These are phyloP conservation scores for Leucogyrophana mollusca DNA, from an alignment of 768 basidiomycete genomes.

Conservation along the genomic window DNA sequence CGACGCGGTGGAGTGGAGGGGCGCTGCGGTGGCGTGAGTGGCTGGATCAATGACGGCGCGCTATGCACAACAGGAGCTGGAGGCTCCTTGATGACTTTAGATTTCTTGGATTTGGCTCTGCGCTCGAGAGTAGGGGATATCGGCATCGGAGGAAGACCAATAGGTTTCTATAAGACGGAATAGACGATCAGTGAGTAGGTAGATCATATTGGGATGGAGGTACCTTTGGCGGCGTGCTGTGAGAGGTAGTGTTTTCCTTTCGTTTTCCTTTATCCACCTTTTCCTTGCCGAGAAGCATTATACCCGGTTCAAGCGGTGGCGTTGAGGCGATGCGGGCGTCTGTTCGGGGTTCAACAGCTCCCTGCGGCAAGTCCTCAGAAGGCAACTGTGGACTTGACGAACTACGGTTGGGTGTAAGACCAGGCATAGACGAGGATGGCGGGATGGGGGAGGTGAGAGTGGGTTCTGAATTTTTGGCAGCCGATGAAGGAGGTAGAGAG, in stretches of 20 bases:
- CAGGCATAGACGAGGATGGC: constrained; percentile 50
- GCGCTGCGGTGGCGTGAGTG: constrained; percentile 36
- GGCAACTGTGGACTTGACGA: constrained; percentile 62
- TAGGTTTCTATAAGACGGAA: constrained; percentile 29
- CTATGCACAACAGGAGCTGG: constrained; percentile 27
- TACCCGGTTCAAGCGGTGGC: constrained; percentile 12
- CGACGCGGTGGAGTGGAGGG: constrained; percentile 38
- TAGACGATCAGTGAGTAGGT: neutral
- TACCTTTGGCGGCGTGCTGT: constrained; percentile 29
- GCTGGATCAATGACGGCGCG: constrained; percentile 14
- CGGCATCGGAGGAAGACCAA: constrained; percentile 40
- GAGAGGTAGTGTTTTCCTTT: constrained; percentile 12
- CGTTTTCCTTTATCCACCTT: constrained; percentile 13
- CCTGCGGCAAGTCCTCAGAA: constrained; percentile 22
- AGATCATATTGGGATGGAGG: neutral
- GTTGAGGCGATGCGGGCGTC: constrained; percentile 15
- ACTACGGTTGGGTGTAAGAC: constrained; percentile 57
- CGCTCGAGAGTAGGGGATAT: constrained; percentile 46
- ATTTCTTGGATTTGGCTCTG: constrained; percentile 23
- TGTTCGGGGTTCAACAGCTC: neutral
- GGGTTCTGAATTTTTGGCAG: constrained; percentile 17
- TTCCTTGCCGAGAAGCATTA: constrained; percentile 8
- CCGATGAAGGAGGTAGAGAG: constrained; percentile 23
- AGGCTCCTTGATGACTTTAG: constrained; percentile 12
- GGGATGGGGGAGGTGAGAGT: constrained; percentile 28